These are phyloP conservation scores for Selaginella tamariscina DNA, from an alignment of 75 land plant species.

Conservation along the genomic window DNA sequence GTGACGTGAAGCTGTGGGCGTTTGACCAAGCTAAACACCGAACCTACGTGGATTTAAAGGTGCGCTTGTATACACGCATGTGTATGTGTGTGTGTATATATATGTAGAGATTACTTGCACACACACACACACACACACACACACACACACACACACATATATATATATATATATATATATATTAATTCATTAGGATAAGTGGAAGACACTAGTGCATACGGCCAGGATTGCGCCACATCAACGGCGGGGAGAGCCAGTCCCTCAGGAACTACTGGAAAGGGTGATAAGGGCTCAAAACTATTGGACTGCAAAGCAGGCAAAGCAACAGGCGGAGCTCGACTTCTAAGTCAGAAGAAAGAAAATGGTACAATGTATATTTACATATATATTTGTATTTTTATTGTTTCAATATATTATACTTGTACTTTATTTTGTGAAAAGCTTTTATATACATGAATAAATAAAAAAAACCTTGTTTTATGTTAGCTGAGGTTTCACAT, in stretches of 20 bases:
- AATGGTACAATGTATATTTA: no score
- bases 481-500: no score
- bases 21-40: slow-evolving; percentile 10
- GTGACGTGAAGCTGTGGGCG: slow-evolving; percentile 8
- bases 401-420: no score
- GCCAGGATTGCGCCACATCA: slow-evolving; percentile 86
- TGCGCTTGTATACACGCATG: neutral
- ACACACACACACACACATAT: no score
- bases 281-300: slow-evolving; percentile 65
- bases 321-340: slow-evolving; percentile 38
- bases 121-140: no score
- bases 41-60: slow-evolving; percentile 7
- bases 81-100: neutral
- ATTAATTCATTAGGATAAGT: slow-evolving; percentile 47
- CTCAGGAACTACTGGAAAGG: slow-evolving; percentile 69
- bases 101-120: no score
- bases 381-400: no score
- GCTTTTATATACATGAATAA: no score
- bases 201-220: slow-evolving; percentile 92
- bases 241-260: slow-evolving; percentile 84
- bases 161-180: neutral
- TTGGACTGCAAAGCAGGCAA: slow-evolving; percentile 73
- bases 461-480: no score
- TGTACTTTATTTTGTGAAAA: no score
- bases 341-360: no score